Percentiles rank a stretch among this genome's conserved stretches.
Evolutionary conservation across 1,284 basidiomycete species (phyloP).

Genomic region (Cystobasidiaceae sp.): DNA sequence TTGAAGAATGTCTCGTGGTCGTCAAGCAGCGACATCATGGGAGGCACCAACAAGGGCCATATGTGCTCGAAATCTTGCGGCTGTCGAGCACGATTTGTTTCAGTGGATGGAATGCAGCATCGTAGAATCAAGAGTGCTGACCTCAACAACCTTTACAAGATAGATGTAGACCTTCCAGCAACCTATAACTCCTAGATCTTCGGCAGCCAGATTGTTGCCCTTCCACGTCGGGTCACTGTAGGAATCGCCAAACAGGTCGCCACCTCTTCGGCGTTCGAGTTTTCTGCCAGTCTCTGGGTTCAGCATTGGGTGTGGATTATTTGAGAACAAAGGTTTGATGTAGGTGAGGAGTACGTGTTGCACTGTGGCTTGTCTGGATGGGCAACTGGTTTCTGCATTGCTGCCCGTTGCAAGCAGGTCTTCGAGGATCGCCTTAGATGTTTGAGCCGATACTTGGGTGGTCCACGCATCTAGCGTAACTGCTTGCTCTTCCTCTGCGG

Average conservation of each 20-base stretch:
- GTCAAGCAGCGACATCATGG: slow-evolving; percentile 29
- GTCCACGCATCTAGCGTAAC: not conserved
- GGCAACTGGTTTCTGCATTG: no score
- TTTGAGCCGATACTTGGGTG: not conserved
- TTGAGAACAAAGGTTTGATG: slow-evolving; percentile 19
- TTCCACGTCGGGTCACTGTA: slow-evolving; percentile 10
- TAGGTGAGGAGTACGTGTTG: slow-evolving; percentile 14
- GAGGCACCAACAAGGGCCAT: slow-evolving; percentile 31
- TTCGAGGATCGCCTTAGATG: not conserved
- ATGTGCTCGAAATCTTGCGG: slow-evolving; percentile 8
- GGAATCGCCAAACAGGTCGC: slow-evolving; percentile 16
- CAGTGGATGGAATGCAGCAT: not conserved
- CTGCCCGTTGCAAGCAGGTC: not conserved
- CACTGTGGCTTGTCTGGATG: not conserved
- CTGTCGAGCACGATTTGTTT: not conserved
- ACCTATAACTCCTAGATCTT: slow-evolving; percentile 8
- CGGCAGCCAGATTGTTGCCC: not conserved
- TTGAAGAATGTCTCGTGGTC: slow-evolving; percentile 28
- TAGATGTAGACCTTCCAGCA: slow-evolving; percentile 21
- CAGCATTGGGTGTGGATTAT: slow-evolving; percentile 14
- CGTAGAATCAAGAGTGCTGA: not conserved
- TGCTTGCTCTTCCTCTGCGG: no score
- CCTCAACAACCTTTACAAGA: not conserved
- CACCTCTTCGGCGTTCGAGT: slow-evolving; percentile 21
- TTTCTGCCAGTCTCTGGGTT: slow-evolving; percentile 22